Evolutionary conservation across 2,329 filamentous ascomycete species (phyloP), one percentile per base, ranked within the genome.

Genomic region (Diaporthe helianthi): DNA sequence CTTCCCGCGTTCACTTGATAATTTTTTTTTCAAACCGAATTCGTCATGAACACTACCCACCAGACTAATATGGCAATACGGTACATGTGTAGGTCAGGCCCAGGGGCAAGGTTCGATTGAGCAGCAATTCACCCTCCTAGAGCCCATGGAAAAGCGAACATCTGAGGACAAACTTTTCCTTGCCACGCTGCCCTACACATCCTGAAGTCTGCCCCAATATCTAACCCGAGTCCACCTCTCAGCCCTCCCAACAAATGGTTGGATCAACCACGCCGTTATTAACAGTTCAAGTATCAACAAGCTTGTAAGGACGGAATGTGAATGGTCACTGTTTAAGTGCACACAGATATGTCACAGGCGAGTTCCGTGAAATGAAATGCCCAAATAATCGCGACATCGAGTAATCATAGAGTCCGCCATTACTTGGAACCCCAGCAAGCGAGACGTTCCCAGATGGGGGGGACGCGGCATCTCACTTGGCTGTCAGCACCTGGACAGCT

Each of bases 401-500:
- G n/a, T 13, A 9, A 9, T 22, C 31, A 6, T 36, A 15, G 8
- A 15, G 33, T 12, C 33, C 22, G 41, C 12, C 22, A 58, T 10
- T 17, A 6, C n/a, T 38, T n/a, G 13, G 26, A 31, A 31, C 9
- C 22, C 54, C 38, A 44, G 54, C 33, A 58, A 58, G 54, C 22
- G n/a, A 38, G 36, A 38, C 9, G 15, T 58, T 22, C 17, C 31
- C 26, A 19, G 13, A 19, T 52, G 3, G 36, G n/a, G 36, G n/a
- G 22, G 19, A 44, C 36, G 22, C 54, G 36, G 17, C 17, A 44
- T 26, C 54, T 26, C 36, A 58, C 22, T 13, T 58, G 54, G 29
- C 44, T 29, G 29, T 51, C 41, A 58, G 52, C 29, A 44, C 22
- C 54, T 44, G 54, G 53, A 26, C 54, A 67, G 29, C n/a, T n/a